Conservation (phyloP, 257 asterid genomes). For the Solanum tarijense region DNA sequence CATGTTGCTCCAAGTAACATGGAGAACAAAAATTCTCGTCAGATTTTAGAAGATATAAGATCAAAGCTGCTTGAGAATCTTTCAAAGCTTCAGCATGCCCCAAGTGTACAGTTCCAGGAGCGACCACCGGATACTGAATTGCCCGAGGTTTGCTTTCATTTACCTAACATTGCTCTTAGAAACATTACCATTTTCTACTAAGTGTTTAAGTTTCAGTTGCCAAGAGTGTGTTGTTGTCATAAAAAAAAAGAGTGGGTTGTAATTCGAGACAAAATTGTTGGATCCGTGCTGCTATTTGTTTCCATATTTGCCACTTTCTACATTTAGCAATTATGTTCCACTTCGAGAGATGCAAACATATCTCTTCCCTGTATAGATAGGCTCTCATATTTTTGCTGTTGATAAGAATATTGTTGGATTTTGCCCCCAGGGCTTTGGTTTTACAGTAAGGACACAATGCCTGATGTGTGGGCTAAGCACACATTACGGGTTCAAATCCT, state of each 20-base stretch:
- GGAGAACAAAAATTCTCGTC: slow-evolving; percentile 48
- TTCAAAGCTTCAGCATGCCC: slow-evolving; percentile 51
- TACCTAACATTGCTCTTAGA: background rate
- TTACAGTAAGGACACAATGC: background rate
- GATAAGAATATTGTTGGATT: background rate
- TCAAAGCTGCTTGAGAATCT: slow-evolving; percentile 41
- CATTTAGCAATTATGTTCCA: background rate
- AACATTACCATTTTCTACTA: background rate
- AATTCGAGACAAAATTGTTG: background rate
- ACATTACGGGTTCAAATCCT: background rate
- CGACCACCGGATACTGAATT: slow-evolving; percentile 49
- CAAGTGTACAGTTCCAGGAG: slow-evolving; percentile 46
- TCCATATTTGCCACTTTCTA: background rate
- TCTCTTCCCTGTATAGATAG: background rate
- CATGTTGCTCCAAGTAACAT: slow-evolving; percentile 46
- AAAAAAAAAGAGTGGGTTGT: background rate
- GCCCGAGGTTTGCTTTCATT: slow-evolving; percentile 28
- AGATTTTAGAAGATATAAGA: slow-evolving; percentile 31
- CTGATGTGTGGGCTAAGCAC: background rate
- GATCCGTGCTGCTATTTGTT: background rate
- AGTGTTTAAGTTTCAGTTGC: background rate
- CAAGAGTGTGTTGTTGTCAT: background rate
- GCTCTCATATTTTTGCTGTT: background rate
- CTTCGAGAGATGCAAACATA: background rate
- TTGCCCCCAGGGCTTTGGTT: background rate